Conservation (phyloP, 176 grass and related monocot genomes). For the Eremochloa ophiuroides region DNA sequence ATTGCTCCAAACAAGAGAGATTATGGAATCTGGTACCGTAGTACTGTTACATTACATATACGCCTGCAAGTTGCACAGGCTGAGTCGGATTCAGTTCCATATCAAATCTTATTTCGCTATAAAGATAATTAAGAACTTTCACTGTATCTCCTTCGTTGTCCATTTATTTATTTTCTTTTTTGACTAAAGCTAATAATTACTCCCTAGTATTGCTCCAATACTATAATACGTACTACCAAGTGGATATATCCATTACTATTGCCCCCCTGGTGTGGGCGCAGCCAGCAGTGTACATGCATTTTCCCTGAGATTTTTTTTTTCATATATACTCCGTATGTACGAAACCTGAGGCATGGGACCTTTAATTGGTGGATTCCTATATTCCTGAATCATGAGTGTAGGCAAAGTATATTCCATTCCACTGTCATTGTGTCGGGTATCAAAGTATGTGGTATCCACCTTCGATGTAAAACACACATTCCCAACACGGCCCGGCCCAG, state of each 20-base stretch:
- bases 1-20: background rate
- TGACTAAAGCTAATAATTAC: background rate
- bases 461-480: too few relatives aligned
- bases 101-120: background rate
- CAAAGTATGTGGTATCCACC: too few relatives aligned
- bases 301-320: background rate
- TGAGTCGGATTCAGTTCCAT: background rate
- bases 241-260: background rate
- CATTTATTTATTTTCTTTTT: background rate
- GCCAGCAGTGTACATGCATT: too few relatives aligned
- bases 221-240: background rate
- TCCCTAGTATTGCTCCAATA: background rate
- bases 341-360: slow-evolving; percentile 5
- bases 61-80: background rate
- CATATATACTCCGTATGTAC: too few relatives aligned
- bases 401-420: slow-evolving; percentile 8
- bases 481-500: too few relatives aligned
- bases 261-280: background rate
- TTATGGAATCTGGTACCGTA: background rate
- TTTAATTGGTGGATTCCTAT: slow-evolving; percentile 24
- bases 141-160: background rate
- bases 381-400: slow-evolving; percentile 32
- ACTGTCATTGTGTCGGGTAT: slow-evolving; percentile 19
- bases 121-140: background rate
- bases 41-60: background rate